Evolutionary conservation across 106 monocot genomes (phyloP).

Genomic region (Ottelia alismoides): DNA sequence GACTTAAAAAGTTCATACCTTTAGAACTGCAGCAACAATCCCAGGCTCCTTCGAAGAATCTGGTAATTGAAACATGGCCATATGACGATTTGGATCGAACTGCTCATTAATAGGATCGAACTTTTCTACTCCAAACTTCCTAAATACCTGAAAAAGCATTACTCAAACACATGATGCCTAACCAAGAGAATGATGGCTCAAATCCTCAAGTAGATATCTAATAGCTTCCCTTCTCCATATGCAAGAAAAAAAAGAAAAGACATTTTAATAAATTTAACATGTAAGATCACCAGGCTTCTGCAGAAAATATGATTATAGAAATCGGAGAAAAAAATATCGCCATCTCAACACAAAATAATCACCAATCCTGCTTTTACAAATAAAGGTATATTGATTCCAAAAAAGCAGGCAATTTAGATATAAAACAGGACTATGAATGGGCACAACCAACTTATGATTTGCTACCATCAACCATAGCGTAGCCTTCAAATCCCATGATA

Average conservation of each 20-base stretch:
- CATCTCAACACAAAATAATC: too few relatives aligned
- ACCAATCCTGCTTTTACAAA: too few relatives aligned
- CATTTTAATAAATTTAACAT: not conserved
- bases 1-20: too few relatives aligned
- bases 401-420: too few relatives aligned
- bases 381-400: too few relatives aligned
- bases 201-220: too few relatives aligned
- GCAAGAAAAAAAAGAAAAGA: not conserved
- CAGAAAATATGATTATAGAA: not conserved
- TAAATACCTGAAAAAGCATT: slow-evolving; percentile 32
- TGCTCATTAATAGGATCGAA: slow-evolving; percentile 61
- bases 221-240: too few relatives aligned
- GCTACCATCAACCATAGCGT: not conserved
- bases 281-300: not conserved
- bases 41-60: slow-evolving; percentile 56
- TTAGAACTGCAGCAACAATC: slow-evolving; percentile 61
- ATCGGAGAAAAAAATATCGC: too few relatives aligned
- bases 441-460: not conserved
- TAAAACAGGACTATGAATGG: too few relatives aligned
- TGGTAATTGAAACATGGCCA: slow-evolving; percentile 57
- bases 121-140: slow-evolving; percentile 68
- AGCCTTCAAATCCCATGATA: too few relatives aligned
- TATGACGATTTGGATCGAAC: slow-evolving; percentile 69
- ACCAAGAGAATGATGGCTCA: too few relatives aligned
- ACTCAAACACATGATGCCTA: too few relatives aligned